Evolutionary conservation across 2,329 filamentous ascomycete species (phyloP), one percentile per base, ranked within the genome.

Genomic region (Pleoardoris graminearum): DNA sequence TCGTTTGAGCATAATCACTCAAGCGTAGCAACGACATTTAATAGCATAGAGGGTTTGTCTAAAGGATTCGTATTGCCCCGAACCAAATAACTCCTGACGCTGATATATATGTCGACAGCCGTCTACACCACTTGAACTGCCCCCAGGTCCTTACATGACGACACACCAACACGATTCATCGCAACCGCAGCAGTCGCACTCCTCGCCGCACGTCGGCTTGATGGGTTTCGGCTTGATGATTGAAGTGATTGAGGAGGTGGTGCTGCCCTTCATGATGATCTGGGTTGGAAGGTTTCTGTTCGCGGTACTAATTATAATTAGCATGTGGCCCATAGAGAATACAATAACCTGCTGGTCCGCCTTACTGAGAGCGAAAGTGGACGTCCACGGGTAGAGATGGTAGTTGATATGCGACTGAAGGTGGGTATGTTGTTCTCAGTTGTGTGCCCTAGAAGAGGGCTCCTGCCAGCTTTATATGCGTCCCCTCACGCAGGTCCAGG

Each of bases 181-280:
- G 55, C 68, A 72, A 44, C 71, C 71, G 56, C 71, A 74, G 68
- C 71, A 74, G 17, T 71, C 70, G 59, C 71, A 74, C 23, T 51
- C 53, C 42, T 74, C 71, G 35, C 70, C 70, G 53, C 70, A 74
- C 29, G 63, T 58, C 50, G 59, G 57, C 16, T 50, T 56, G 49
- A 69, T 63, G 17, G 70, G 70, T 51, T 67, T 64, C 33, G 70
- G 69, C 66, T 71, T 73, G 61, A 73, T 52, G 64, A 73, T 73
- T 54, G 69, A 70, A 29, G 64, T 59, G 57, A 73, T 59, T 35
- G 66, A 68, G 14, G 68, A 72, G 37, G 69, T 62, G 53, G 68
- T 60, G 59, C 58, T 63, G 54, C 60, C 62, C 60, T 68, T 69
- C 69, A 73, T 73, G 25, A 44, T 69, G 60, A 50, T 27, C 43